A percentile compares a stretch with the other conserved stretches of the same genome.
Conservation (phyloP, 768 basidiomycete genomes). For the Podaxis mareebaensis region DNA sequence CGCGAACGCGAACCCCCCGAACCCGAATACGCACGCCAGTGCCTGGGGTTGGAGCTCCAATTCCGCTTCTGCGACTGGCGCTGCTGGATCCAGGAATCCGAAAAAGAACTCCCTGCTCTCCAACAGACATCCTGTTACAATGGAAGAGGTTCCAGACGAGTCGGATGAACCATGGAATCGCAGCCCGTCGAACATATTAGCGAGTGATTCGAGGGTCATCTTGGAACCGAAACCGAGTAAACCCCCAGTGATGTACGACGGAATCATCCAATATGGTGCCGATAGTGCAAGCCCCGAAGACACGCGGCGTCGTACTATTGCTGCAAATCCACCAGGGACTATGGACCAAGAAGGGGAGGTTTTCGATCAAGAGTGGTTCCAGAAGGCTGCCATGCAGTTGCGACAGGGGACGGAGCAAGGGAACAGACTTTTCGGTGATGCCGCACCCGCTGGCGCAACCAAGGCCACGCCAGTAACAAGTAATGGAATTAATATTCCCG, state of each 20-base stretch:
- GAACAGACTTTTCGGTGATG: constrained; percentile 2
- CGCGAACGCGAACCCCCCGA: not conserved
- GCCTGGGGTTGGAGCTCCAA: constrained; percentile 3
- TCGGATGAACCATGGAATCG: constrained; percentile 1
- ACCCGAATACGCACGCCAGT: not conserved
- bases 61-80: not conserved
- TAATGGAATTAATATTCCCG: constrained; percentile 2
- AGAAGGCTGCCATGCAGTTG: constrained; percentile 9
- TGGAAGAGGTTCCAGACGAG: constrained; percentile 15
- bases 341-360: not conserved
- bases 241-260: constrained; percentile 4
- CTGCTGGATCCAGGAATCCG: not conserved
- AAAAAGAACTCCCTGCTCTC: not conserved
- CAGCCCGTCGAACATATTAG: constrained; percentile 5
- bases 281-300: constrained; percentile 5
- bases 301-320: not conserved
- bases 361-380: constrained; percentile 7
- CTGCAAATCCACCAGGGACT: not conserved
- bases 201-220: constrained; percentile 3
- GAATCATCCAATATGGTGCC: constrained; percentile 8
- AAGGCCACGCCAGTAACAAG: not conserved
- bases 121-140: not conserved
- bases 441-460: not conserved
- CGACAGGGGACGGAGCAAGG: constrained; percentile 6
- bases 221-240: constrained; percentile 13